Evolutionary conservation across 164 flowering plant genomes (phyloP).

Genomic region (Magnolia kwangsiensis): DNA sequence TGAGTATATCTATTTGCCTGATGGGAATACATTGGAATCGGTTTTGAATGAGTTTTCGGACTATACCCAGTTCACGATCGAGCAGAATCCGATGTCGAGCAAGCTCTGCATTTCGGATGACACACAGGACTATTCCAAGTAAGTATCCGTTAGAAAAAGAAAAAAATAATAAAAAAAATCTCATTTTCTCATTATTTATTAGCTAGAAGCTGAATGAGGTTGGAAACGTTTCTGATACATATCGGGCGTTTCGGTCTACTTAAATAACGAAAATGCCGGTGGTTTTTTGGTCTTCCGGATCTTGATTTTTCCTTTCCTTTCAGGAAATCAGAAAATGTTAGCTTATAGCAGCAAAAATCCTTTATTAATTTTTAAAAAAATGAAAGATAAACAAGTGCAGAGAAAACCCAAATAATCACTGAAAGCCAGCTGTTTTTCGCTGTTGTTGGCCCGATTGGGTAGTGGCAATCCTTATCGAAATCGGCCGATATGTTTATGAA

Average conservation of each 20-base stretch:
- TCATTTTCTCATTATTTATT: too few relatives aligned
- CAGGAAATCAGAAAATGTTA: neutral
- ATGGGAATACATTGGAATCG: slow-evolving; percentile 35
- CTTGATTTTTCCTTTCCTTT: neutral
- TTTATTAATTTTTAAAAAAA: too few relatives aligned
- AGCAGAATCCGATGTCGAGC: slow-evolving; percentile 67
- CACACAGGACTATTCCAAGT: slow-evolving; percentile 31
- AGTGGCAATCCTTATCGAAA: too few relatives aligned
- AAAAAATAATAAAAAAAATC: too few relatives aligned
- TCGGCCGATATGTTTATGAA: neutral
- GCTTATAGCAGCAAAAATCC: too few relatives aligned
- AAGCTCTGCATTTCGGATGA: slow-evolving; percentile 50
- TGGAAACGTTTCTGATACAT: neutral
- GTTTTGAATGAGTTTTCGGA: slow-evolving; percentile 41
- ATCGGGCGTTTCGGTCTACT: neutral
- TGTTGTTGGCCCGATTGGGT: too few relatives aligned
- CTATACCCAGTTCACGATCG: slow-evolving; percentile 65
- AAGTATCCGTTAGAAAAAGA: neutral
- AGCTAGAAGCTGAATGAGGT: neutral
- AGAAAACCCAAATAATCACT: neutral
- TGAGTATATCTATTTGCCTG: slow-evolving; percentile 61
- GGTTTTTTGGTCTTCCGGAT: neutral
- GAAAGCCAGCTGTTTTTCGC: neutral
- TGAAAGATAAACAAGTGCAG: neutral
- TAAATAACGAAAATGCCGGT: neutral